Conservation (phyloP, 2,329 filamentous ascomycete genomes). For the Alternaria triticimaculans region DNA sequence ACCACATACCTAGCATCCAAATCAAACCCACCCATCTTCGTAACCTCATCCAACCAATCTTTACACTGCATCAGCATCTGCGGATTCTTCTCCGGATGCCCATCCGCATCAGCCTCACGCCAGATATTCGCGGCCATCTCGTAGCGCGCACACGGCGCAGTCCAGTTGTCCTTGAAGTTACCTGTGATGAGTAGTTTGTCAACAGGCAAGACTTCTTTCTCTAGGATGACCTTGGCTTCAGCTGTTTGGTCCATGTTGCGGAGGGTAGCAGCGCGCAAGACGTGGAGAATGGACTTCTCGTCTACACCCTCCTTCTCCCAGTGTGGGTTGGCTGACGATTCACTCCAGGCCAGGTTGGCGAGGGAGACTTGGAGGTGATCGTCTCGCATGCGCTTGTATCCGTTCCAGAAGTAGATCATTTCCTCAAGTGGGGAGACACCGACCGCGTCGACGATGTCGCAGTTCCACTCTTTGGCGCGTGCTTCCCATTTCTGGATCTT, state of each 20-base stretch:
- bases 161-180: slow-evolving; percentile 70
- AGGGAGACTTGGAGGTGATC: slow-evolving; percentile 70
- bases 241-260: slow-evolving; percentile 67
- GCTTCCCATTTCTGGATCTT: slow-evolving; percentile 91
- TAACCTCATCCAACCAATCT: slow-evolving; percentile 69
- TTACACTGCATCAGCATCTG: slow-evolving; percentile 67
- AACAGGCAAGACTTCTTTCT: slow-evolving; percentile 67
- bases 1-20: slow-evolving; percentile 68
- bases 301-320: slow-evolving; percentile 63
- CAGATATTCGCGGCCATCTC: slow-evolving; percentile 85
- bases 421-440: slow-evolving; percentile 83
- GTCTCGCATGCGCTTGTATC: slow-evolving; percentile 77
- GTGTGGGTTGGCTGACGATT: slow-evolving; percentile 55
- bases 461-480: slow-evolving; percentile 69
- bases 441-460: slow-evolving; percentile 76
- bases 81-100: slow-evolving; percentile 40
- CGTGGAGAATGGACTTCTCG: slow-evolving; percentile 68
- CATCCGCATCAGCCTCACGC: slow-evolving; percentile 63
- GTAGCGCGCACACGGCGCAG: slow-evolving; percentile 77
- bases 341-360: slow-evolving; percentile 71
- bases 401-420: slow-evolving; percentile 95
- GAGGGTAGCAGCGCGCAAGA: slow-evolving; percentile 71
- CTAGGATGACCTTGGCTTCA: slow-evolving; percentile 70
- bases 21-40: slow-evolving; percentile 73
- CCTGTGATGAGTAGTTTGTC: slow-evolving; percentile 64